Evolutionary conservation across 1,284 basidiomycete species (phyloP).

Genomic region (Xerocomus nothofagi): DNA sequence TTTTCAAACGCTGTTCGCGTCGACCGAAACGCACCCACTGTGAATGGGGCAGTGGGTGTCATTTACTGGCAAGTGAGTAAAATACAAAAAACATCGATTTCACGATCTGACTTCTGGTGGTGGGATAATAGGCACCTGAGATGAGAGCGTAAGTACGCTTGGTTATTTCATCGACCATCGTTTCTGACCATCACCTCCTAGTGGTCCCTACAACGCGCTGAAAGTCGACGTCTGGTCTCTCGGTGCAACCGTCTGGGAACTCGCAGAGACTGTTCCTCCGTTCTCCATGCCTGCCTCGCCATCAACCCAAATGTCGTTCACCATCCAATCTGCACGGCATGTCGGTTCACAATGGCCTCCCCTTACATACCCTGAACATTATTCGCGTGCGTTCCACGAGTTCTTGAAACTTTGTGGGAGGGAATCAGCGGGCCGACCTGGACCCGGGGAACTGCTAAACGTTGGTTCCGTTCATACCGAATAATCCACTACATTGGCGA

Average conservation of each 20-base stretch:
- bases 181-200: conserved; percentile 25
- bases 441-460: conserved; percentile 57
- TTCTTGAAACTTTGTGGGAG: conserved; percentile 70
- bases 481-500: background rate
- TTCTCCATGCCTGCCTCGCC: conserved; percentile 50
- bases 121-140: conserved; percentile 52
- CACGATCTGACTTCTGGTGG: conserved; percentile 12
- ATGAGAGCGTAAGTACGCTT: conserved; percentile 52
- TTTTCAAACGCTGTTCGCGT: conserved; percentile 72
- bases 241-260: conserved; percentile 80
- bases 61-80: conserved; percentile 64
- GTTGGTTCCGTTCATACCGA: conserved; percentile 40
- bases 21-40: conserved; percentile 45
- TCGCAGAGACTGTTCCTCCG: conserved; percentile 71
- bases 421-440: conserved; percentile 55
- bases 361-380: conserved; percentile 55
- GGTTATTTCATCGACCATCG: background rate
- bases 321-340: conserved; percentile 44
- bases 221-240: conserved; percentile 80
- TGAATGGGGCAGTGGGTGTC: conserved; percentile 63
- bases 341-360: conserved; percentile 64
- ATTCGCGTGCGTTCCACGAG: conserved; percentile 70
- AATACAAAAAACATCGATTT: background rate
- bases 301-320: conserved; percentile 15
- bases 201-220: conserved; percentile 68